Conservation (phyloP, 2,329 filamentous ascomycete genomes). For the Fusarium sublunatum region DNA sequence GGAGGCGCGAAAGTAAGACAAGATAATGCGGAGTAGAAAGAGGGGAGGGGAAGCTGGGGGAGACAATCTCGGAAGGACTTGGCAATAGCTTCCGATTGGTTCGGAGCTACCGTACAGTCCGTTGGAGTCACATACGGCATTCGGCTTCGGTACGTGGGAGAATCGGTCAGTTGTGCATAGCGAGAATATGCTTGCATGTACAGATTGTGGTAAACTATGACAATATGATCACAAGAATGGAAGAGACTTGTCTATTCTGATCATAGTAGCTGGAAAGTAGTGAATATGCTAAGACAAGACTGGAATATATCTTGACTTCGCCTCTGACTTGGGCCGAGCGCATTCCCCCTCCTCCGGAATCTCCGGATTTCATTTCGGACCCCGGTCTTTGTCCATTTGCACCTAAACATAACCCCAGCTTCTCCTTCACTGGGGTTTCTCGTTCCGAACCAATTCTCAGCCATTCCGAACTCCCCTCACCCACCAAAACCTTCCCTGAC, state of each 20-base stretch:
- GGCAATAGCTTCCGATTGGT: slow-evolving; percentile 18
- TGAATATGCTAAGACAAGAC: background rate
- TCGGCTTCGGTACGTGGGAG: background rate
- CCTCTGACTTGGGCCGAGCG: background rate
- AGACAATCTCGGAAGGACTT: background rate
- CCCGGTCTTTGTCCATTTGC: background rate
- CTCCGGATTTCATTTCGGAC: background rate
- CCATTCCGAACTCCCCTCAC: slow-evolving; percentile 17
- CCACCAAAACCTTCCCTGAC: background rate
- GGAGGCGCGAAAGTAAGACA: slow-evolving; percentile 41
- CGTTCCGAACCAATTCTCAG: slow-evolving; percentile 24
- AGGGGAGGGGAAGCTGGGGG: slow-evolving; percentile 1
- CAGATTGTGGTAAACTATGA: background rate
- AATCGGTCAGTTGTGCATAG: background rate
- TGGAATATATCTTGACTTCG: background rate
- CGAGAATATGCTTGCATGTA: background rate
- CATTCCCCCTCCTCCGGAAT: background rate
- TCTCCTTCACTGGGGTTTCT: background rate
- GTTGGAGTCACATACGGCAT: background rate
- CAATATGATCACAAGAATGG: background rate
- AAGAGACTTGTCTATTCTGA: background rate
- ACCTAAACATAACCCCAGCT: background rate
- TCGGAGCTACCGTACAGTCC: background rate
- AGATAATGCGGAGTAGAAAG: slow-evolving; percentile 1
- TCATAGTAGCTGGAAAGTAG: background rate